Conservation (phyloP, 768 basidiomycete species). For the Leccinum boreale region DNA sequence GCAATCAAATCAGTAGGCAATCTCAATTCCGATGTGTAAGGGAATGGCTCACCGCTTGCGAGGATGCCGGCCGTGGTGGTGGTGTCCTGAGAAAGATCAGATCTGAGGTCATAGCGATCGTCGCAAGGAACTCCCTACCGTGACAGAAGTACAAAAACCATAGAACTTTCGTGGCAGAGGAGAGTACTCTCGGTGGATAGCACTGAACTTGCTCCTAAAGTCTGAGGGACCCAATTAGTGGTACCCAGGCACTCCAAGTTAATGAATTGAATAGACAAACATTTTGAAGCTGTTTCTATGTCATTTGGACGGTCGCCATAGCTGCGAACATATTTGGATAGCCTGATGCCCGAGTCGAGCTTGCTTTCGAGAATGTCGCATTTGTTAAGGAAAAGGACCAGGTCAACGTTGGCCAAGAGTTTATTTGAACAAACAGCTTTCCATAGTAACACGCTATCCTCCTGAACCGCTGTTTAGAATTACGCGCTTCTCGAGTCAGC, state of each 20-base stretch:
- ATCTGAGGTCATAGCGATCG: not conserved
- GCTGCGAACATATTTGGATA: slow-evolving; percentile 68
- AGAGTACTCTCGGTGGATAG: slow-evolving; percentile 74
- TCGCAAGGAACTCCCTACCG: slow-evolving; percentile 36
- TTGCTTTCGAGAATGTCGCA: slow-evolving; percentile 71
- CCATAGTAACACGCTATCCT: slow-evolving; percentile 78
- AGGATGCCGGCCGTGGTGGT: slow-evolving; percentile 74
- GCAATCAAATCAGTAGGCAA: slow-evolving; percentile 6
- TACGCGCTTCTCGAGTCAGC: not conserved
- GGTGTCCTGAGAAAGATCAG: slow-evolving; percentile 46
- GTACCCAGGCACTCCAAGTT: not conserved
- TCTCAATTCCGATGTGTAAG: not conserved
- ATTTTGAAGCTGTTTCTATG: slow-evolving; percentile 61
- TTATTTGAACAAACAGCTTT: slow-evolving; percentile 68
- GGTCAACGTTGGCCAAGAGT: slow-evolving; percentile 65
- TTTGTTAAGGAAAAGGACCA: slow-evolving; percentile 82
- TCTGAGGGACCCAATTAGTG: slow-evolving; percentile 37
- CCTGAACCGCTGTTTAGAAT: slow-evolving; percentile 36
- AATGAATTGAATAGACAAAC: slow-evolving; percentile 37
- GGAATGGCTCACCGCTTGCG: slow-evolving; percentile 54
- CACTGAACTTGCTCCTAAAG: slow-evolving; percentile 66
- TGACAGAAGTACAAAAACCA: slow-evolving; percentile 74
- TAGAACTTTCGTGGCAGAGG: slow-evolving; percentile 74
- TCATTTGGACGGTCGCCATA: slow-evolving; percentile 70
- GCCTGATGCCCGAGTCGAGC: slow-evolving; percentile 57